Percentiles rank a stretch among this genome's conserved stretches.
These are phyloP conservation scores for Leucocoprinus leucothites DNA, from an alignment of 768 basidiomycete genomes.

Conservation along the genomic window DNA sequence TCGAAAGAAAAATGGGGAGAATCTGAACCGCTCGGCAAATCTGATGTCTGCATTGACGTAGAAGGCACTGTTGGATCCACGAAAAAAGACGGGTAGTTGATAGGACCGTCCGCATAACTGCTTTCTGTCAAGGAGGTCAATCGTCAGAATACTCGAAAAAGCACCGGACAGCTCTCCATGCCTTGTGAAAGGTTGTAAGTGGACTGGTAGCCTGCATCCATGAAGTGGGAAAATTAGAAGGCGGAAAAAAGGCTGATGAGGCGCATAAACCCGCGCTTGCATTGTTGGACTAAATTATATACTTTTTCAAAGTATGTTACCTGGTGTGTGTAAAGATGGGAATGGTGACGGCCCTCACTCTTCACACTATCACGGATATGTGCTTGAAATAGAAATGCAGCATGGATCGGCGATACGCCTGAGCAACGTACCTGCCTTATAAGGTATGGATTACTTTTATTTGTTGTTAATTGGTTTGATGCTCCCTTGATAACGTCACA, in stretches of 20 bases:
- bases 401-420: too few relatives aligned
- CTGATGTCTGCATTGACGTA: conserved; percentile 1
- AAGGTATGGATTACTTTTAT: neutral
- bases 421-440: conserved; percentile 1
- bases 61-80: neutral
- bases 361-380: conserved; percentile 11
- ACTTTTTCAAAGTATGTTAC: conserved; percentile 11
- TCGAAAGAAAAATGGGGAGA: conserved; percentile 3
- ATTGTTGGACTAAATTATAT: conserved; percentile 13
- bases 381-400: conserved; percentile 4
- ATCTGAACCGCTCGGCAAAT: conserved; percentile 4
- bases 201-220: conserved; percentile 11
- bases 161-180: conserved; percentile 1
- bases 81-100: neutral
- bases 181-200: conserved; percentile 9
- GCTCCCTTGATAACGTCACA: conserved; percentile 29
- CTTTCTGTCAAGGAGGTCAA: conserved; percentile 17
- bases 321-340: conserved; percentile 13
- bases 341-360: conserved; percentile 8
- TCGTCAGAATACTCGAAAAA: conserved; percentile 2
- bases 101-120: neutral
- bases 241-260: conserved; percentile 9
- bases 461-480: neutral
- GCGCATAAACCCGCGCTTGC: conserved; percentile 9
- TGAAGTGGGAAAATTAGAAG: conserved; percentile 12